These are phyloP conservation scores for Gracilaria caudata DNA, from an alignment of 23 red algal species.

Conservation along the genomic window DNA sequence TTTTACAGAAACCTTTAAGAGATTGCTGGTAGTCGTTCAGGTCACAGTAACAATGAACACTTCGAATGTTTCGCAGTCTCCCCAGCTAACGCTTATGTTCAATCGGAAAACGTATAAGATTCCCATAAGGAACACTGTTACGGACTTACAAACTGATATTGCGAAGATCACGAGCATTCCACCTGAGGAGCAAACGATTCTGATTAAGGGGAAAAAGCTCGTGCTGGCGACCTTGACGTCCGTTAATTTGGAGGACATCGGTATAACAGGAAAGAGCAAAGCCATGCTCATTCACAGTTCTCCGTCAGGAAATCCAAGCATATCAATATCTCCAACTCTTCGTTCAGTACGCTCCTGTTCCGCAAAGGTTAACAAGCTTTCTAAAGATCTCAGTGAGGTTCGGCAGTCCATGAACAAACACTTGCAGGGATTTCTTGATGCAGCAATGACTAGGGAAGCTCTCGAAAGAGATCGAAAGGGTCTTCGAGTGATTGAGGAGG, in stretches of 20 bases:
- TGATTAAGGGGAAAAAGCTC: constrained; percentile 12
- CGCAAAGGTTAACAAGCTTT: constrained; percentile 2
- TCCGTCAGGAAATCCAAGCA: background rate
- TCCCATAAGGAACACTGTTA: background rate
- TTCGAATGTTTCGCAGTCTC: too few relatives aligned
- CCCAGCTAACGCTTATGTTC: background rate
- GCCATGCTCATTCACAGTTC: constrained; percentile 21
- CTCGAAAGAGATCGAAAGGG: constrained; percentile 26
- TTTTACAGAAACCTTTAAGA: background rate
- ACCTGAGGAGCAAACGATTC: constrained; percentile 8
- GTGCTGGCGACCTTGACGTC: background rate
- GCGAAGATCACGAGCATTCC: background rate
- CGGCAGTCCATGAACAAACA: constrained; percentile 22
- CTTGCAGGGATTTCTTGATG: constrained; percentile 33
- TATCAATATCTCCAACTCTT: constrained; percentile 18
- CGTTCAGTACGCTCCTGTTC: constrained; percentile 11
- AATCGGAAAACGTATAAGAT: constrained; percentile 14
- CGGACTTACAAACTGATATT: constrained; percentile 30
- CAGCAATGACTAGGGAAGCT: constrained; percentile 10
- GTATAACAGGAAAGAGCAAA: constrained; percentile 19
- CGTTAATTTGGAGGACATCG: background rate
- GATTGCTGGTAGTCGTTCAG: background rate
- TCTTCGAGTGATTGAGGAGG: constrained; percentile 23
- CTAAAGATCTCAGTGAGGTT: background rate
- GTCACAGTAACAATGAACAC: background rate